Evolutionary conservation across 2,329 filamentous ascomycete genomes (phyloP).

Genomic region (Elsinoe perseae): DNA sequence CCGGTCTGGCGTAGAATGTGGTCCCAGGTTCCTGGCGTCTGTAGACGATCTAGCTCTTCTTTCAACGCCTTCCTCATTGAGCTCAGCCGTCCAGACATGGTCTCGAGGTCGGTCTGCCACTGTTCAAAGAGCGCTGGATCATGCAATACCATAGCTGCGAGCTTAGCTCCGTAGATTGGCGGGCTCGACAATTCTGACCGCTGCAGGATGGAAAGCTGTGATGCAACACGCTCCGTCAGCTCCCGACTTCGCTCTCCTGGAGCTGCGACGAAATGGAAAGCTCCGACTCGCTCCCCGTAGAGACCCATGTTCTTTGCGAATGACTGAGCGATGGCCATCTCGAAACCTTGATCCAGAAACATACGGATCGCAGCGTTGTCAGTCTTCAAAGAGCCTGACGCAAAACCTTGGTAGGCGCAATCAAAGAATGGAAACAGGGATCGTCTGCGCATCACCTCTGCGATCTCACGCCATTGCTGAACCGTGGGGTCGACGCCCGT

Average conservation of each 20-base stretch:
- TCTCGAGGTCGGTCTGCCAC: constrained; percentile 80
- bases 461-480: constrained; percentile 30
- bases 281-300: constrained; percentile 86
- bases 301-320: constrained; percentile 56
- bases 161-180: constrained; percentile 78
- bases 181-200: constrained; percentile 92
- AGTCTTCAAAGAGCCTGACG: no score
- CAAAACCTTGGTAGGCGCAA: constrained; percentile 27
- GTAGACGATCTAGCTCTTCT: constrained; percentile 66
- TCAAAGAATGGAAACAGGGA: constrained; percentile 32
- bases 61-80: constrained; percentile 72
- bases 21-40: constrained; percentile 80
- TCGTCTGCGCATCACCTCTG: no score
- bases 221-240: constrained; percentile 55
- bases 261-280: constrained; percentile 78
- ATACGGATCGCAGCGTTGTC: no score
- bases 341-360: no score
- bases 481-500: constrained; percentile 36
- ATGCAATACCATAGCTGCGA: constrained; percentile 72
- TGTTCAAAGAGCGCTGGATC: constrained; percentile 66
- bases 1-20: constrained; percentile 70
- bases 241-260: constrained; percentile 39
- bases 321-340: constrained; percentile 35
- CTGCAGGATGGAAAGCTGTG: constrained; percentile 81
- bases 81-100: constrained; percentile 87